phyloP scores from a whole-genome alignment of 768 basidiomycete species.

The Suillus discolor region DNA sequence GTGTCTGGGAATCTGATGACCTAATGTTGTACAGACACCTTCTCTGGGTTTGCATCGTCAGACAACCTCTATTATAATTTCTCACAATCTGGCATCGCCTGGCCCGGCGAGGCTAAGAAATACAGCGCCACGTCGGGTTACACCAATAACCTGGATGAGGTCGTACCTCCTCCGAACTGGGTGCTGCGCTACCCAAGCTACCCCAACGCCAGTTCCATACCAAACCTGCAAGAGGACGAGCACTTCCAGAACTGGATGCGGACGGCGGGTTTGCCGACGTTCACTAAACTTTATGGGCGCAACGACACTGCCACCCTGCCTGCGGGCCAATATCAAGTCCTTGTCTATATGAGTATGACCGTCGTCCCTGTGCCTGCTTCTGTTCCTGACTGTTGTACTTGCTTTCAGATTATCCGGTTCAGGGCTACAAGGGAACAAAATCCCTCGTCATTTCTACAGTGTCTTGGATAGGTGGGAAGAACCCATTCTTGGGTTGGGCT shows the following conservation, averaged over 20 bases:
- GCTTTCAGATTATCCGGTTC: conserved; percentile 85
- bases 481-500: conserved; percentile 98
- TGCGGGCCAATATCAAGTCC: conserved; percentile 75
- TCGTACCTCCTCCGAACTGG: conserved; percentile 97
- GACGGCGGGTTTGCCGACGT: conserved; percentile 94
- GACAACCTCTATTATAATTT: conserved; percentile 64
- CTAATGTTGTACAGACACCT: conserved; percentile 64
- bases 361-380: conserved; percentile 2
- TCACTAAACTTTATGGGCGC: conserved; percentile 91
- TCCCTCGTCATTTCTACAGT: conserved; percentile 97
- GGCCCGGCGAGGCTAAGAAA: conserved; percentile 93
- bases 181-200: conserved; percentile 72
- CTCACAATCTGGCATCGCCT: conserved; percentile 83
- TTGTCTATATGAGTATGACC: conserved; percentile 78
- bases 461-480: conserved; percentile 98
- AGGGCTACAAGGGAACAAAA: conserved; percentile 91
- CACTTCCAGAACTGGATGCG: conserved; percentile 99
- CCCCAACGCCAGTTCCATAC: conserved; percentile 61
- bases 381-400: conserved; percentile 10
- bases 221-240: conserved; percentile 76
- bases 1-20: neutral
- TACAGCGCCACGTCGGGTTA: conserved; percentile 67
- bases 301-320: conserved; percentile 78
- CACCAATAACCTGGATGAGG: conserved; percentile 51
- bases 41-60: conserved; percentile 56